Evolutionary conservation across 768 basidiomycete species (phyloP), one percentile per base, ranked within the genome.

Genomic region (Serendipita sp.): DNA sequence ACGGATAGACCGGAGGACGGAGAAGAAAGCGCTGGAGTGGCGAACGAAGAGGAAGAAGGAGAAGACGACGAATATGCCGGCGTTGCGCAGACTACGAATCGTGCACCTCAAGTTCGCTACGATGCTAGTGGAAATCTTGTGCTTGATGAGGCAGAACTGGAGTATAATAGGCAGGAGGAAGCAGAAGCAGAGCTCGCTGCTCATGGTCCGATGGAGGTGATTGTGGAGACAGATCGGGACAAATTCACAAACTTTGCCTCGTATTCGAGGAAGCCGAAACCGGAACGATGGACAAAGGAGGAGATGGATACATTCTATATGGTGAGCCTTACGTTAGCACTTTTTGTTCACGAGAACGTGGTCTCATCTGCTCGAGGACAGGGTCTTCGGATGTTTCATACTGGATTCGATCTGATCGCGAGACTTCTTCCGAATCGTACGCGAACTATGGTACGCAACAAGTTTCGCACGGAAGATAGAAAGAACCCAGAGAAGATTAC

Each of bases 221-320:
- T 91, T 34, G 83, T 87, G 61, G 88, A 90, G 71, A 88, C 84
- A 0, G 91, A 93, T 67, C 79, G 82, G 58, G 84, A 83, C 5
- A 88, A 88, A 68, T 93, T 94, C 68, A 81, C 90, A 62, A 95
- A 93, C 71, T 88, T 86, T 20, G 80, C 79, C 24, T 85, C 88
- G 1, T 91, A 90, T 70, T 82, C 85, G 60, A 90, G 83, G 72
- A 85, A 86, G 64, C 82, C 80, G 63, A 80, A 85, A n/a, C 86
- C 87, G 9, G 85, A 85, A 16, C 82, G 90, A 20, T 95, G 93
- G 92, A 86, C 82, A 70, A 81, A 80, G n/a, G 87, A 86, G 64
- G 92, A 94, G 72, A 95, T 92, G 0, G 90, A 92, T 62, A 71
- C 84, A 20, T 95, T 95, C 71, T 95, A 82, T 71, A 79, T 90